Evolutionary conservation across 148 eudicot species (phyloP).

Genomic region (Arbutus unedo): DNA sequence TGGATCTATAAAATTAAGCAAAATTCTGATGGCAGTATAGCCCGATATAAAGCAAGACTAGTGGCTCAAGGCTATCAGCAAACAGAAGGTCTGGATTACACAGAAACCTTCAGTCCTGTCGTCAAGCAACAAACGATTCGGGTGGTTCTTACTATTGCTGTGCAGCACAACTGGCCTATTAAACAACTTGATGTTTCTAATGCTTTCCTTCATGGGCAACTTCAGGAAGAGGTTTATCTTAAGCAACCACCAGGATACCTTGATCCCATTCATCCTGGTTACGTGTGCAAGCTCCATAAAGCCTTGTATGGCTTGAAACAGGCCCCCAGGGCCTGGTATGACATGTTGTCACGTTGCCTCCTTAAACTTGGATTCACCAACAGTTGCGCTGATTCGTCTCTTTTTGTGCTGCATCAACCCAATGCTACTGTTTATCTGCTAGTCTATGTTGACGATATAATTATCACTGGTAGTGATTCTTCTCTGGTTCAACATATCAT

Average conservation of each 20-base stretch:
- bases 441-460: too few relatives aligned
- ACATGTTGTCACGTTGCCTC: too few relatives aligned
- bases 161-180: not conserved
- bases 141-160: not conserved
- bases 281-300: not conserved
- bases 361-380: not conserved
- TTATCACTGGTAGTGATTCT: too few relatives aligned
- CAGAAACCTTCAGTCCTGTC: not conserved
- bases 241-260: not conserved
- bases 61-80: too few relatives aligned
- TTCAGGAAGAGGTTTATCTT: not conserved
- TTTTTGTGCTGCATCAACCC: too few relatives aligned
- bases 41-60: too few relatives aligned
- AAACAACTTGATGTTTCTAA: not conserved
- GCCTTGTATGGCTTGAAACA: too few relatives aligned
- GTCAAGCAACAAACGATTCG: not conserved
- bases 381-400: too few relatives aligned
- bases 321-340: too few relatives aligned
- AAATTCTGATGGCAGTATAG: not conserved
- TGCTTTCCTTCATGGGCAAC: not conserved
- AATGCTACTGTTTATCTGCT: too few relatives aligned
- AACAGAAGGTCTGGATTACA: too few relatives aligned
- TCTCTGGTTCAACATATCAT: too few relatives aligned
- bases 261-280: not conserved
- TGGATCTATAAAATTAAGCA: not conserved